phyloP scores from a whole-genome alignment of 192 early-diverging fungal genomes.

The Coemansia sp. region DNA sequence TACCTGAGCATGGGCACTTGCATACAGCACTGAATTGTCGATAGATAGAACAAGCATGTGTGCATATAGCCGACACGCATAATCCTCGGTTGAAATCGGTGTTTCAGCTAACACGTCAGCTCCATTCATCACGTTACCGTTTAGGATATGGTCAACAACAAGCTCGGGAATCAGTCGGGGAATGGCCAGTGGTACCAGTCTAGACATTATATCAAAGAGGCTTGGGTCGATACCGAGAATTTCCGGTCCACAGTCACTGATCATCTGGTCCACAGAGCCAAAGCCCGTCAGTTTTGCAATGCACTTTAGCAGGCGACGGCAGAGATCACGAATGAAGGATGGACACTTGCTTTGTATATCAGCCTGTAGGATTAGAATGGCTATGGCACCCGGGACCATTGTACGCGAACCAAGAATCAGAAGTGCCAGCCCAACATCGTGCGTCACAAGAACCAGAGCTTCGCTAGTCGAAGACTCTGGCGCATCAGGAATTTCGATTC shows the following conservation, averaged over 20 bases:
- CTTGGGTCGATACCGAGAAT: conserved; percentile 27
- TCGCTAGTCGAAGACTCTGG: conserved; percentile 11
- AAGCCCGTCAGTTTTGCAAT: conserved; percentile 18
- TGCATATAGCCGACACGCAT: conserved; percentile 18
- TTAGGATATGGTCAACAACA: conserved; percentile 32
- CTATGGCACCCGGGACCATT: conserved; percentile 25
- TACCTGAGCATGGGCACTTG: conserved; percentile 10
- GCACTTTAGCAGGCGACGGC: conserved; percentile 19
- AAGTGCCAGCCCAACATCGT: conserved; percentile 35
- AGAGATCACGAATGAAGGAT: conserved; percentile 12
- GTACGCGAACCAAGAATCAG: conserved; percentile 13
- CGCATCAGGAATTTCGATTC: conserved; percentile 24
- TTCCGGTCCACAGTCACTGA: conserved; percentile 15
- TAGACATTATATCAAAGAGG: conserved; percentile 8
- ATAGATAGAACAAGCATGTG: conserved; percentile 23
- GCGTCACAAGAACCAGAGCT: conserved; percentile 34
- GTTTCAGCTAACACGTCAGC: not conserved
- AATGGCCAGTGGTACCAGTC: not conserved
- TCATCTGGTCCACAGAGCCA: conserved; percentile 6
- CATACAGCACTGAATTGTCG: conserved; percentile 13
- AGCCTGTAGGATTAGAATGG: conserved; percentile 27
- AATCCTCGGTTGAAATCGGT: not conserved
- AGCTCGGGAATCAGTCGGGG: conserved; percentile 9
- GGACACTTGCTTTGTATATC: conserved; percentile 7
- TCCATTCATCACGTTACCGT: conserved; percentile 17